phyloP scores from a whole-genome alignment of 1,284 basidiomycete genomes.

The Cryptococcus depauperatus region DNA sequence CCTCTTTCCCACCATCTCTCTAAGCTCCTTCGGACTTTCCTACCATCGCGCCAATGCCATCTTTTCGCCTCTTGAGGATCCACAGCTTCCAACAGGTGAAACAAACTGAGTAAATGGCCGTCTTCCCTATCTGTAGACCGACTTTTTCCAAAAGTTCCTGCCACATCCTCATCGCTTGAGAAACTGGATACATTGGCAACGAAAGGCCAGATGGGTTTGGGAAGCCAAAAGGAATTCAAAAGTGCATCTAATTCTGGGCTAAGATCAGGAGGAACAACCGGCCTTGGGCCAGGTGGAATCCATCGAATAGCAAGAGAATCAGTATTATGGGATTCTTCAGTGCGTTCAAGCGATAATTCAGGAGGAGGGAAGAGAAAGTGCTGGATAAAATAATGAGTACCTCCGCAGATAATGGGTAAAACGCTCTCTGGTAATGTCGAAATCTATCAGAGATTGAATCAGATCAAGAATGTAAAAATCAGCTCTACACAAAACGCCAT shows the following conservation, averaged over 20 bases:
- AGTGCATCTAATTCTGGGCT: conserved; percentile 13
- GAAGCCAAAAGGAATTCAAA: conserved; percentile 39
- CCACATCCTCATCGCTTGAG: not conserved
- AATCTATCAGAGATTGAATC: conserved; percentile 46
- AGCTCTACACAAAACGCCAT: not conserved
- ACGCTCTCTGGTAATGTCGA: conserved; percentile 38
- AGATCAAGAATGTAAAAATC: not conserved
- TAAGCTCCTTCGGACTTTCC: conserved; percentile 78
- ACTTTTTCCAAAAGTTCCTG: not conserved
- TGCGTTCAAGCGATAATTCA: conserved; percentile 49
- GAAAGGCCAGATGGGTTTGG: conserved; percentile 28
- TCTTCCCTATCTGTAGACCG: conserved; percentile 50
- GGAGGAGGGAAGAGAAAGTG: conserved; percentile 65
- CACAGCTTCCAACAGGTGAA: conserved; percentile 60
- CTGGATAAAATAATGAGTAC: conserved; percentile 96
- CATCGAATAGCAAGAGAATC: conserved; percentile 17
- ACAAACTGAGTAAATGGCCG: conserved; percentile 53
- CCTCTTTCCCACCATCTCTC: conserved; percentile 61
- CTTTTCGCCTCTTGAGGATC: conserved; percentile 69
- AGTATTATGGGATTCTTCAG: conserved; percentile 2
- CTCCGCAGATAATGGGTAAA: conserved; percentile 85
- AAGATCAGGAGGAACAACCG: conserved; percentile 31
- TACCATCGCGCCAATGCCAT: conserved; percentile 93
- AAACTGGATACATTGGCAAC: not conserved
- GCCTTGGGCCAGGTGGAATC: conserved; percentile 32